Percentiles rank a stretch among this genome's conserved stretches.
phyloP scores from a whole-genome alignment of 805 yeast species.

The Starmerella kuoi region DNA sequence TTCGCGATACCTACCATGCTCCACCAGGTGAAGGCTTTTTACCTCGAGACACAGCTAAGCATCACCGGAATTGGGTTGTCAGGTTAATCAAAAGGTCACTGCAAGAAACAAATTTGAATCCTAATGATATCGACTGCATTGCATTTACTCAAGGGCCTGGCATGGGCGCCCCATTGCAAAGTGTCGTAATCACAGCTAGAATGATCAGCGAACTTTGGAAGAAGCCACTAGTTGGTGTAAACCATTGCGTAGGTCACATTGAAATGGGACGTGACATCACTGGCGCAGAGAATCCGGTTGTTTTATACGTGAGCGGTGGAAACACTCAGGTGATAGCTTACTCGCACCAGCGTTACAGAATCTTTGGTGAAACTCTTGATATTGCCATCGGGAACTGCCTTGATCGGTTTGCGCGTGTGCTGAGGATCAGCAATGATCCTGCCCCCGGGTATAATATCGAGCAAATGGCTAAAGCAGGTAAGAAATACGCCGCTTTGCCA shows the following conservation, averaged over 20 bases:
- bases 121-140: conserved; percentile 37
- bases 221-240: conserved; percentile 83
- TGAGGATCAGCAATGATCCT: conserved; percentile 81
- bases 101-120: conserved; percentile 42
- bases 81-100: conserved; percentile 59
- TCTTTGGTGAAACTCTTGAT: conserved; percentile 98
- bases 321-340: conserved; percentile 97
- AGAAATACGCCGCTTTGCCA: conserved; percentile 58
- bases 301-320: conserved; percentile 93
- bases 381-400: conserved; percentile 96
- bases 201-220: conserved; percentile 69
- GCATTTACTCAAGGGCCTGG: conserved; percentile 99
- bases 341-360: conserved; percentile 82
- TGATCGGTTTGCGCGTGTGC: conserved; percentile 87
- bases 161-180: conserved; percentile 96
- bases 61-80: conserved; percentile 90
- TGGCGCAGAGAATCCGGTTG: conserved; percentile 96
- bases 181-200: conserved; percentile 86
- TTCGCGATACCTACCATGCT: conserved; percentile 86
- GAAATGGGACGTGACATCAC: conserved; percentile 99
- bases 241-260: conserved; percentile 95
- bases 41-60: conserved; percentile 94
- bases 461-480: conserved; percentile 64
- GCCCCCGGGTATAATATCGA: conserved; percentile 97
- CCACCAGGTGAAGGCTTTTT: conserved; percentile 98